Base-by-base conservation (phyloP, 805 yeast genomes). In the Tetrapisispora pingtungensis region DNA sequence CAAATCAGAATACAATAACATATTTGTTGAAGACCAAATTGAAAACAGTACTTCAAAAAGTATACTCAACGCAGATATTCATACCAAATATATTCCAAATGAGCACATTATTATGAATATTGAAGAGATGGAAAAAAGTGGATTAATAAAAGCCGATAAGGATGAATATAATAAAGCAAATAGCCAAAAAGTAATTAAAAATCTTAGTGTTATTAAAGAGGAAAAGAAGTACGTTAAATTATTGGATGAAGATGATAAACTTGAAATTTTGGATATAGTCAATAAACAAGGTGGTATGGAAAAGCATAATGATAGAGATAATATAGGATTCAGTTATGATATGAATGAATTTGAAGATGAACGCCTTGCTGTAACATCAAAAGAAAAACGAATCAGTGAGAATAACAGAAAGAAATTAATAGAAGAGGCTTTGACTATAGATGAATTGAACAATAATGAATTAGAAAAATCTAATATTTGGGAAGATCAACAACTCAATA, bases 161-260 rank as follows among this genome's bases (percentile, higher is more conserved):
- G 15, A 18, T 36, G 19, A 24, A 14, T 20, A n/a, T 10, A 28
- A 26, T 15, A 26, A 32, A 19, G 12, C 7, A 10, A 7, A n/a
- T 13, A 31, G 26, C 40, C 7, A 4, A 2, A 24, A 26, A 14
- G 4, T 3, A 10, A 20, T 7, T 10, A 3, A 15, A 27, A 34
- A 35, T 35, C 12, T 18, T 3, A 38, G 19, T 19, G 19, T 13
- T 10, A 3, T 4, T 22, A 34, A 33, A 19, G 36, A 26, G 17
- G 66, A 61, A 37, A 58, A 42, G 24, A 54, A 51, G 12, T 61
- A 61, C 42, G 55, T 54, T 2, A 56, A 58, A 32, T 37, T 57
- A 8, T 46, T 62, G 22, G 52, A 50, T 40, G 37, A 48, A 13
- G 61, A 59, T n/a, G 65, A 59, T 39, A 56, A 52, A 46, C 14